Percentiles rank a stretch among this genome's conserved stretches.
phyloP scores from a whole-genome alignment of 1,139 yeast species.

The Blastobotrys persicus region DNA sequence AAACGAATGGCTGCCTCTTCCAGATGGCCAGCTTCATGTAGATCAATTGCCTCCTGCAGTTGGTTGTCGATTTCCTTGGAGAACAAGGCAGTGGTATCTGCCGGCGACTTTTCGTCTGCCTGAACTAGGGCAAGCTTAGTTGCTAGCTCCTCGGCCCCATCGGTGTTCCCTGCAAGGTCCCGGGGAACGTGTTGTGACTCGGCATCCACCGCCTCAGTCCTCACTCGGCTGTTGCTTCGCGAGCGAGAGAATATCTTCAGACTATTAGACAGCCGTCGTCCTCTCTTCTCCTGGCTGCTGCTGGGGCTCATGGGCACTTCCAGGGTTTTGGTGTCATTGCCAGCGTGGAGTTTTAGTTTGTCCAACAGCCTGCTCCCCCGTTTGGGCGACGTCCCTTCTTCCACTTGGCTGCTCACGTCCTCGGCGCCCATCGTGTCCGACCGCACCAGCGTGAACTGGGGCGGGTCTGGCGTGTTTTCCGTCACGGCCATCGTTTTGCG shows the following conservation, averaged over 20 bases:
- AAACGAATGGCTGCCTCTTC: conserved; percentile 28
- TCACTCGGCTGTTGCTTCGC: conserved; percentile 4
- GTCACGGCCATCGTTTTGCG: neutral
- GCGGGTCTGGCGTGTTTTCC: neutral
- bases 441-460: conserved; percentile 10
- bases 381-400: neutral
- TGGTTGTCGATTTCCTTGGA: conserved; percentile 23
- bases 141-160: conserved; percentile 18
- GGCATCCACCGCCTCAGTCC: neutral
- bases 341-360: neutral
- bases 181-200: conserved; percentile 11
- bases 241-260: conserved; percentile 8
- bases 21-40: conserved; percentile 32
- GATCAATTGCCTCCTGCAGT: conserved; percentile 33
- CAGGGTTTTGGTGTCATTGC: neutral
- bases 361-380: conserved; percentile 4
- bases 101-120: neutral
- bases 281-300: neutral
- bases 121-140: conserved; percentile 17
- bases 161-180: conserved; percentile 7
- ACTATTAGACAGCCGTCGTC: neutral
- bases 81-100: neutral
- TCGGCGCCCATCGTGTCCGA: conserved; percentile 9
- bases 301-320: conserved; percentile 4
- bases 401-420: neutral